A percentile compares a stretch with the other conserved stretches of the same genome.
phyloP scores from a whole-genome alignment of 2,329 filamentous ascomycete genomes.

The Microsporum canis region DNA sequence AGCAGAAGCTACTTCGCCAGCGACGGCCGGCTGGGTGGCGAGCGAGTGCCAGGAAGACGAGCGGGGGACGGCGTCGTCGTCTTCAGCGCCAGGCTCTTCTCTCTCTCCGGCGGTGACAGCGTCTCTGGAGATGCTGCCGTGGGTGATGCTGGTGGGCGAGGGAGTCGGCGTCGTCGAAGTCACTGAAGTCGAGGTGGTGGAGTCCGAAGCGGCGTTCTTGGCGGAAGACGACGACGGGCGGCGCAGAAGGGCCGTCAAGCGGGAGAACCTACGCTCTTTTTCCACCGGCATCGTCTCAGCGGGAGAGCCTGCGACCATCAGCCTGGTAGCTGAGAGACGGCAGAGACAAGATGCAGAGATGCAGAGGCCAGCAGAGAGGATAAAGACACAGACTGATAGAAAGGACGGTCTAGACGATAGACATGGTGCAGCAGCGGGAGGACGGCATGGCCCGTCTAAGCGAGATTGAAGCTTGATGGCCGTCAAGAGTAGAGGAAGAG shows the following conservation, averaged over 20 bases:
- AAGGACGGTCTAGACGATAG: not conserved
- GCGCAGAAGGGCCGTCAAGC: constrained; percentile 28
- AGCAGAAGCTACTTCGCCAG: not conserved
- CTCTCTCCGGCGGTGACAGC: too few species aligned
- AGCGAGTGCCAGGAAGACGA: not conserved
- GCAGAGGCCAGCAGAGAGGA: not conserved
- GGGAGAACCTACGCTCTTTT: constrained; percentile 24
- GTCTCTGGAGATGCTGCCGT: not conserved
- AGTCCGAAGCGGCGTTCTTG: constrained; percentile 5
- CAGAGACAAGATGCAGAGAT: not conserved
- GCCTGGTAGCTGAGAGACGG: not conserved
- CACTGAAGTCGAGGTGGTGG: not conserved
- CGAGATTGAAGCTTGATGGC: too few species aligned
- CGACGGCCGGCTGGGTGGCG: not conserved
- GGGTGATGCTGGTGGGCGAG: constrained; percentile 1
- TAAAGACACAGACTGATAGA: too few species aligned
- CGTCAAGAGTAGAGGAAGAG: too few species aligned
- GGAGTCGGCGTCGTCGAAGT: constrained; percentile 9
- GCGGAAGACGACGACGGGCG: constrained; percentile 25
- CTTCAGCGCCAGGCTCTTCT: not conserved
- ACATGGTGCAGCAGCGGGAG: not conserved
- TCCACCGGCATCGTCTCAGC: constrained; percentile 9
- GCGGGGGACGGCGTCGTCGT: too few species aligned
- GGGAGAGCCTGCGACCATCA: not conserved
- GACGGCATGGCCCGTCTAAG: too few species aligned